A percentile compares a stretch with the other conserved stretches of the same genome.
These are phyloP conservation scores for Hyparrhenia diplandra DNA, from an alignment of 176 grass and related monocot genomes.

Conservation along the genomic window DNA sequence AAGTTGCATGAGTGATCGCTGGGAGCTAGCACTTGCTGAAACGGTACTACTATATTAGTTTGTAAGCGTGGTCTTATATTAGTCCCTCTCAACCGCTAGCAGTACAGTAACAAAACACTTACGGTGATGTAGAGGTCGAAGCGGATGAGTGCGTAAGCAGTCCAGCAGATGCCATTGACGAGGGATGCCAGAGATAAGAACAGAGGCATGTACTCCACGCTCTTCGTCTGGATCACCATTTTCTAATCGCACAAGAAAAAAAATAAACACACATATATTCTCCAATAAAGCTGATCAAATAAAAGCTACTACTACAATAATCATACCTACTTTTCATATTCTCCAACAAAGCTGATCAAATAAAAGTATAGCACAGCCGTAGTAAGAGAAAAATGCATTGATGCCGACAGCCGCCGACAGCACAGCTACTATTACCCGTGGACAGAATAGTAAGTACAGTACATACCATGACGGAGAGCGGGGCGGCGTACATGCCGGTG, in stretches of 20 bases:
- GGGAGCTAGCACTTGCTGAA: too few relatives aligned
- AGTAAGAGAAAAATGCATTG: too few relatives aligned
- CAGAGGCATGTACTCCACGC: slow-evolving; percentile 97
- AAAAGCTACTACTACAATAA: neutral
- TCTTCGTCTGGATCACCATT: slow-evolving; percentile 98
- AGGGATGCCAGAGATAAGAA: slow-evolving; percentile 79
- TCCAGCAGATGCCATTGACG: slow-evolving; percentile 92
- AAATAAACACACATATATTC: neutral
- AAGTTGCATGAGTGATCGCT: too few relatives aligned
- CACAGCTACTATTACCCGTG: too few relatives aligned
- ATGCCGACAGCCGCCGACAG: neutral
- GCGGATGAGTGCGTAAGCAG: slow-evolving; percentile 86
- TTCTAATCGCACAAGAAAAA: slow-evolving; percentile 8
- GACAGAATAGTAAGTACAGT: too few relatives aligned
- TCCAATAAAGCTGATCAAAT: neutral
- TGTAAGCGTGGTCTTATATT: neutral
- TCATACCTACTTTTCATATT: neutral
- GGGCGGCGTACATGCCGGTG: slow-evolving; percentile 89
- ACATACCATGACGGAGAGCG: slow-evolving; percentile 94
- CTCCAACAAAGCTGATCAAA: neutral
- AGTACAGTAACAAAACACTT: too few relatives aligned
- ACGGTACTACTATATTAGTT: too few relatives aligned
- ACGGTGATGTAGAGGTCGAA: slow-evolving; percentile 96
- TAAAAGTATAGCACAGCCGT: neutral
- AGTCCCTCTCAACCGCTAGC: too few relatives aligned